Base-by-base conservation (phyloP, 2,329 filamentous ascomycete genomes). In the Thelonectria discophora region DNA sequence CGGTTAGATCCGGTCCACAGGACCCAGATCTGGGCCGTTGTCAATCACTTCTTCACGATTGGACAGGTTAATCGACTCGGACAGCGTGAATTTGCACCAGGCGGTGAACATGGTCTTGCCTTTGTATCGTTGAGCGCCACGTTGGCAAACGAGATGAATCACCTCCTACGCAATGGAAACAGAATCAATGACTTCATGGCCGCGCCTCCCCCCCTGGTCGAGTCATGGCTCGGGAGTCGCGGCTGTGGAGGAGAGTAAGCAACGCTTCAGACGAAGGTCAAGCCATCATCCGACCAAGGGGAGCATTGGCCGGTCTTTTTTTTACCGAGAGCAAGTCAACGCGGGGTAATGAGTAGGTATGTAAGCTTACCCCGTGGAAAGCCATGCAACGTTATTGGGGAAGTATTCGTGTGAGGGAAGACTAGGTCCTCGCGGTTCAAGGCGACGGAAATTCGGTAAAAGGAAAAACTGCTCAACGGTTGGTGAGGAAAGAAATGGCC, bases 131-230 rank as follows among this genome's bases (percentile, higher is more conserved):
- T 15, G 17, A 49, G 47, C 47, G 47, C 30, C n/a, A 49, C 17
- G 27, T 18, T 18, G n/a, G 5, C 5, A 24, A 4, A 24, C 12
- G 27, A 34, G 17, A 49, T 49, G 47, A 49, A 34, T 49, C 47
- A 49, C 34, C 47, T 18, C n/a, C n/a, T 9, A 37, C 18, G 17
- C 27, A 32, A 20, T 37, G 15, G 5, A 34, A 15, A 13, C n/a
- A 17, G 47, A 37, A 10, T 49, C 47, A 49, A 49, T 49, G 27
- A 37, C 47, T 49, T 34, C 30, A 37, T 49, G 5, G 20, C 11
- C 2, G n/a, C n/a, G n/a, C n/a, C n/a, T n/a, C n/a, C n/a, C n/a
- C n/a, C n/a, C n/a, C n/a, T n/a, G 11, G 2, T 17, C 20, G 45
- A 46, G 43, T 12, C 43, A 47, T 47, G 45, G n/a, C 45, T 47